Evolutionary conservation across 805 yeast genomes (phyloP).

Genomic region (Wickerhamiella australiensis): DNA sequence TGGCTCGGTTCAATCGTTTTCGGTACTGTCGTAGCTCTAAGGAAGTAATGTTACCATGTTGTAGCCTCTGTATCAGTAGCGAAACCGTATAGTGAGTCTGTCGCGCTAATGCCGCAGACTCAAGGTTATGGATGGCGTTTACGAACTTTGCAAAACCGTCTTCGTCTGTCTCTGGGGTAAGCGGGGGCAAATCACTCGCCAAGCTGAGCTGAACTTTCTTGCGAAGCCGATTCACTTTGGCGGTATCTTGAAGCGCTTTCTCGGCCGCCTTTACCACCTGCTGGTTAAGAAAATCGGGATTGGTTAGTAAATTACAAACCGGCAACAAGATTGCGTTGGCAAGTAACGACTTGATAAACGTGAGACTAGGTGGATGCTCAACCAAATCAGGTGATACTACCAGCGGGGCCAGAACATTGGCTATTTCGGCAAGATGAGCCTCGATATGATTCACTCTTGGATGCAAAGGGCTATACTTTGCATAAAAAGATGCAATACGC

Average conservation of each 20-base stretch:
- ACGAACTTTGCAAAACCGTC: conserved; percentile 34
- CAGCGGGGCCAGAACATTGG: conserved; percentile 37
- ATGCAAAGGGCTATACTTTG: conserved; percentile 29
- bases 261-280: conserved; percentile 48
- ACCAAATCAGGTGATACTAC: conserved; percentile 35
- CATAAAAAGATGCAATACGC: conserved; percentile 36
- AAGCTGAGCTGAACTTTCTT: conserved; percentile 7
- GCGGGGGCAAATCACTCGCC: conserved; percentile 17
- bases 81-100: conserved; percentile 39
- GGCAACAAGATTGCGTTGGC: conserved; percentile 48
- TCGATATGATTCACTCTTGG: conserved; percentile 35
- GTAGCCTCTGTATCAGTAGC: conserved; percentile 37
- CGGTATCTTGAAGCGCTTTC: conserved; percentile 54
- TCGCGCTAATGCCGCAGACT: conserved; percentile 35
- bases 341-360: conserved; percentile 52
- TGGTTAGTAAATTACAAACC: conserved; percentile 40
- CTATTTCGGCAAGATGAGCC: conserved; percentile 36
- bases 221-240: conserved; percentile 60
- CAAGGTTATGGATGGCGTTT: conserved; percentile 27
- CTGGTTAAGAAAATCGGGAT: conserved; percentile 69
- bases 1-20: conserved; percentile 28
- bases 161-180: conserved; percentile 33
- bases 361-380: conserved; percentile 36
- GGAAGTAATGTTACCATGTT: conserved; percentile 23
- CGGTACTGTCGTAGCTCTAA: conserved; percentile 20